Evolutionary conservation across 495 filamentous ascomycete species (phyloP).

Genomic region (Annulohypoxylon stygium): DNA sequence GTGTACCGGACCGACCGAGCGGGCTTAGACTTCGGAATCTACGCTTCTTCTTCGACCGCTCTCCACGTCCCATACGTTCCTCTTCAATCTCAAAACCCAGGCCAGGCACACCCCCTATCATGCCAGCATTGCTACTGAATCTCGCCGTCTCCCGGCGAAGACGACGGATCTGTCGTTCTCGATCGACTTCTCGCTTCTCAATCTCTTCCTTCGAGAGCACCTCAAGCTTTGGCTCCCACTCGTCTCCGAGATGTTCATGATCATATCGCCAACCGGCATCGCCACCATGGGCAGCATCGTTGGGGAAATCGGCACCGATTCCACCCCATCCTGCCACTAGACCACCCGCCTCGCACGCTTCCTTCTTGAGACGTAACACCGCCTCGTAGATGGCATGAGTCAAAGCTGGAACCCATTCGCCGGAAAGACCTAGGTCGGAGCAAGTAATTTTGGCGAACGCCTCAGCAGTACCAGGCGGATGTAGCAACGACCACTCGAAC

Average conservation of each 20-base stretch:
- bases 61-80: constrained; percentile 82
- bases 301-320: constrained; percentile 85
- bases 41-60: constrained; percentile 93
- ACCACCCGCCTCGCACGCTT: constrained; percentile 90
- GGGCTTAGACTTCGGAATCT: constrained; percentile 92
- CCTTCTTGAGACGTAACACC: constrained; percentile 92
- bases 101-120: constrained; percentile 73
- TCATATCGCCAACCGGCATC: constrained; percentile 97
- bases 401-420: constrained; percentile 95
- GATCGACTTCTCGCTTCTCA: constrained; percentile 94
- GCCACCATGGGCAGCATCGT: constrained; percentile 80
- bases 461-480: constrained; percentile 91
- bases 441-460: constrained; percentile 92
- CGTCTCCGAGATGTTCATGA: constrained; percentile 85
- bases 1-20: constrained; percentile 72
- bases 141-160: constrained; percentile 91
- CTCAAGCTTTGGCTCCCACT: constrained; percentile 96
- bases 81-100: constrained; percentile 73
- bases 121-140: constrained; percentile 86
- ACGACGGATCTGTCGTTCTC: constrained; percentile 89
- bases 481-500: constrained; percentile 97
- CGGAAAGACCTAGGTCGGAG: constrained; percentile 86
- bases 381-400: constrained; percentile 98
- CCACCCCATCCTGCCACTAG: constrained; percentile 76
- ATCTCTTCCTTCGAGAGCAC: constrained; percentile 94